A percentile compares a stretch with the other conserved stretches of the same genome.
phyloP scores from a whole-genome alignment of 495 filamentous ascomycete genomes.

The Tuber microsphaerosporum region DNA sequence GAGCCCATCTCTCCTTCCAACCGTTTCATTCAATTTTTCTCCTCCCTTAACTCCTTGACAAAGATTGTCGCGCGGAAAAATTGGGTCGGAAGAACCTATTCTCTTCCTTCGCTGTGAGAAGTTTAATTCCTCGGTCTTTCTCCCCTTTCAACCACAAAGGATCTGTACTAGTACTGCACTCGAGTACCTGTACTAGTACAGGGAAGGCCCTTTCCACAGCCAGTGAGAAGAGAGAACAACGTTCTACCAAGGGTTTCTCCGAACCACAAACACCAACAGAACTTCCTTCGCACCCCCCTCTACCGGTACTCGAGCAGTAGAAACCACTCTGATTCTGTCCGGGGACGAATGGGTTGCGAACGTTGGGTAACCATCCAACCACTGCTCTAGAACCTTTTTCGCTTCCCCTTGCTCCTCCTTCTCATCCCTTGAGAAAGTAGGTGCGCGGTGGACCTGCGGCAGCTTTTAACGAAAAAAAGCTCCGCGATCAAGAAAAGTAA shows the following conservation, averaged over 20 bases:
- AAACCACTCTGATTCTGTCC: neutral
- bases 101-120: neutral
- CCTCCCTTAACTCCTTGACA: neutral
- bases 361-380: neutral
- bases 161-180: neutral
- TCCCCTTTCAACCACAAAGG: neutral
- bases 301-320: no score
- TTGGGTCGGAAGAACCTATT: neutral
- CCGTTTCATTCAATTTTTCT: neutral
- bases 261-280: neutral
- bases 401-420: neutral
- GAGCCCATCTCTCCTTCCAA: neutral
- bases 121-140: neutral
- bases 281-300: neutral
- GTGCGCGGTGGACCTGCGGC: neutral
- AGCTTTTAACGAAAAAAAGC: neutral
- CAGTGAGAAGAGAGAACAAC: neutral
- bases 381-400: neutral
- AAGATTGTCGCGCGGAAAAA: neutral
- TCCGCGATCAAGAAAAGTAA: neutral
- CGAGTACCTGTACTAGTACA: no score
- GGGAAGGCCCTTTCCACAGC: neutral
- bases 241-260: neutral
- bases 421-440: neutral
- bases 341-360: neutral